Percentiles rank a stretch among this genome's conserved stretches.
phyloP scores from a whole-genome alignment of 371 early-diverging fungal genomes.

The Apophysomyces ossiformis region DNA sequence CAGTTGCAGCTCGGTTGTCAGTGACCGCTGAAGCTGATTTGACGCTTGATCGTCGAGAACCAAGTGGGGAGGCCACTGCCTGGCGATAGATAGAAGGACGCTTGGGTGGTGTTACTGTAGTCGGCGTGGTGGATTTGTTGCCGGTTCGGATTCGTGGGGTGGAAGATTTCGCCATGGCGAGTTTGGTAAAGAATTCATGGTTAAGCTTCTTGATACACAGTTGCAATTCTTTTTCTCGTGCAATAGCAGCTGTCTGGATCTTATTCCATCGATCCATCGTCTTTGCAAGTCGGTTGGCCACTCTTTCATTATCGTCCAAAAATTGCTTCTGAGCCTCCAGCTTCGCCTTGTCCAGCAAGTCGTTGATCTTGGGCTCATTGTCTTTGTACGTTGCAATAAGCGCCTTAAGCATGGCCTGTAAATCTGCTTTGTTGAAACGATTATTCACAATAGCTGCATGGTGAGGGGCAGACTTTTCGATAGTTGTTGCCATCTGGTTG shows the following conservation, averaged over 20 bases:
- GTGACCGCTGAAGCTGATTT: background rate
- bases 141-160: constrained; percentile 9
- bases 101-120: constrained; percentile 9
- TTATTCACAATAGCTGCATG: constrained; percentile 40
- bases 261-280: constrained; percentile 53
- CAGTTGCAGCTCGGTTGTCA: constrained; percentile 5
- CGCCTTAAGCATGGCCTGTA: constrained; percentile 50
- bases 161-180: constrained; percentile 40
- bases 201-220: constrained; percentile 41
- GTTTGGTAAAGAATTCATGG: constrained; percentile 52
- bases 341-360: constrained; percentile 36
- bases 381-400: constrained; percentile 54
- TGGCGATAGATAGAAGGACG: constrained; percentile 9
- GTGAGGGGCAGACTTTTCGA: constrained; percentile 48
- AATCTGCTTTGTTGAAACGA: constrained; percentile 48
- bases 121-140: constrained; percentile 15
- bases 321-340: constrained; percentile 34
- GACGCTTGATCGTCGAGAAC: constrained; percentile 13
- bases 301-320: constrained; percentile 39
- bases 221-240: constrained; percentile 39
- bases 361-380: constrained; percentile 41
- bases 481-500: constrained; percentile 29
- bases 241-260: constrained; percentile 32
- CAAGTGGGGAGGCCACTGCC: background rate
- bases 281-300: constrained; percentile 39